Percentiles rank a stretch among this genome's conserved stretches.
Evolutionary conservation across 106 monocot species (phyloP).

Genomic region (Xerophyta viscosa): DNA sequence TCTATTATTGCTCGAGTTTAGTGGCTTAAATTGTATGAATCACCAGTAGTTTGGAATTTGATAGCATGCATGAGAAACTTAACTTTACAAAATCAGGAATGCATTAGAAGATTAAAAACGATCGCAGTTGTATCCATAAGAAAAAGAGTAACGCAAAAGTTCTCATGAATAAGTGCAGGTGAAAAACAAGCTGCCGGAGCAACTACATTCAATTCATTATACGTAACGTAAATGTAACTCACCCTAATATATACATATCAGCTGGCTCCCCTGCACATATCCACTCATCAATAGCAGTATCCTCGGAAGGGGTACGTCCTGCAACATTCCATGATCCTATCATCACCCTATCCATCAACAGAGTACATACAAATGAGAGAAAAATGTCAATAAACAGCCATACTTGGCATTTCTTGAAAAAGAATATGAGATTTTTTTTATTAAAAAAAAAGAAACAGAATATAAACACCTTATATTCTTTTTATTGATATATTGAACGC

Average conservation of each 20-base stretch:
- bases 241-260: constrained; percentile 76
- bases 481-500: constrained; percentile 56
- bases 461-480: constrained; percentile 60
- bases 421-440: too few relatives aligned
- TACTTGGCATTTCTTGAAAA: neutral
- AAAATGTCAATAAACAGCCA: neutral
- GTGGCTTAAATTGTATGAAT: too few relatives aligned
- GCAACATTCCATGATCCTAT: constrained; percentile 86
- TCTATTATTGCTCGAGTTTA: too few relatives aligned
- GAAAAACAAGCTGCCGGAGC: neutral
- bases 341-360: constrained; percentile 37
- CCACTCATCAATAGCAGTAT: constrained; percentile 57
- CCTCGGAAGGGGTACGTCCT: constrained; percentile 39
- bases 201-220: too few relatives aligned
- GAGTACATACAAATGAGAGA: too few relatives aligned
- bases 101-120: too few relatives aligned
- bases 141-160: too few relatives aligned
- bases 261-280: constrained; percentile 40
- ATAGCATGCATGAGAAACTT: too few relatives aligned
- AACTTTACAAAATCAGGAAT: too few relatives aligned
- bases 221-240: constrained; percentile 7
- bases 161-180: too few relatives aligned
- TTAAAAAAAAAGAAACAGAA: neutral
- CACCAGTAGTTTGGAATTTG: too few relatives aligned
- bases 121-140: too few relatives aligned